Evolutionary conservation across 495 filamentous ascomycete species (phyloP).

Genomic region (Penicillium samsonianum): DNA sequence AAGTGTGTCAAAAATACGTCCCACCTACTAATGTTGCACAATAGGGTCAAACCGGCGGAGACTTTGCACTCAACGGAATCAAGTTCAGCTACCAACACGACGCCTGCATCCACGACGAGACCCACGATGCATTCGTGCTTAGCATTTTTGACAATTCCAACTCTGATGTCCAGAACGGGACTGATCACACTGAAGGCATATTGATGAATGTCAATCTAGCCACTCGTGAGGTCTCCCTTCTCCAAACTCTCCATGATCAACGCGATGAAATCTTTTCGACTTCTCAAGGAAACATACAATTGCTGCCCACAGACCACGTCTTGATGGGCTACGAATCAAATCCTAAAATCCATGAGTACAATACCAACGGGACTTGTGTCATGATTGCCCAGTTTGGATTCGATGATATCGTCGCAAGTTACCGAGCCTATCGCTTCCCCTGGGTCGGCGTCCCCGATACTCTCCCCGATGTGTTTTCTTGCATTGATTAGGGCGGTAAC

Average conservation of each 20-base stretch:
- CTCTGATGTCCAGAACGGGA: constrained; percentile 15
- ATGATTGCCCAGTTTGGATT: constrained; percentile 26
- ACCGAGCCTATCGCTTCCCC: constrained; percentile 22
- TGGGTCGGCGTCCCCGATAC: constrained; percentile 26
- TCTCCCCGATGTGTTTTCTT: constrained; percentile 22
- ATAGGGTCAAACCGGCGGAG: constrained; percentile 38
- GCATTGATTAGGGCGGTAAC: constrained; percentile 5
- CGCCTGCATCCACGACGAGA: constrained; percentile 21
- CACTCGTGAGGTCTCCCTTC: constrained; percentile 14
- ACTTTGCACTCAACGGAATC: constrained; percentile 28
- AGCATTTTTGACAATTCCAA: constrained; percentile 34
- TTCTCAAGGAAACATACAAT: constrained; percentile 45
- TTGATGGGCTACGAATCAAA: constrained; percentile 46
- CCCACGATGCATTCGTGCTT: constrained; percentile 18
- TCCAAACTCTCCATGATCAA: constrained; percentile 21
- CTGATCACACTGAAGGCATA: constrained; percentile 25
- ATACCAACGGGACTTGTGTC: constrained; percentile 16
- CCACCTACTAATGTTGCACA: neutral
- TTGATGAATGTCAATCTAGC: constrained; percentile 24
- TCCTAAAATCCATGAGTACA: constrained; percentile 46
- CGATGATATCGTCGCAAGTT: constrained; percentile 24
- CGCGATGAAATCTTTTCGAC: constrained; percentile 31
- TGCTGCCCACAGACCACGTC: constrained; percentile 37
- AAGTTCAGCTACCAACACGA: constrained; percentile 35
- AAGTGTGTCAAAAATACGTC: no score